A percentile compares a stretch with the other conserved stretches of the same genome.
Evolutionary conservation across 2,329 filamentous ascomycete species (phyloP).

Genomic region (Dactylonectria estremocensis): DNA sequence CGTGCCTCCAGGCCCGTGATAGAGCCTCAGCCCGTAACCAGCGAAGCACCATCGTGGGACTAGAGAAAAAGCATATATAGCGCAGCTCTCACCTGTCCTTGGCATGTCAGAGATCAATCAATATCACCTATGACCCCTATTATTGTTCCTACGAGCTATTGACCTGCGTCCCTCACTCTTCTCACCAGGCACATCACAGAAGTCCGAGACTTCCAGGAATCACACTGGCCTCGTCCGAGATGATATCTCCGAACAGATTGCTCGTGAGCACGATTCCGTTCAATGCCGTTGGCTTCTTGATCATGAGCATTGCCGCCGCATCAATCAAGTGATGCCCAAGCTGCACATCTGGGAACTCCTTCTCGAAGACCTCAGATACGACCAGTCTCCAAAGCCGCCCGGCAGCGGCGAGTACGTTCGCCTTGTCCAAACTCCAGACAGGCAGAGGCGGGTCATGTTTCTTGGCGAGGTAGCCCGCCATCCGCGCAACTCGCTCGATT

Average conservation of each 20-base stretch:
- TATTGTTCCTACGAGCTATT: too few relatives aligned
- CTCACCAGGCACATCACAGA: too few relatives aligned
- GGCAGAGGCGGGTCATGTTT: constrained; percentile 68
- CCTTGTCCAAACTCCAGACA: constrained; percentile 45
- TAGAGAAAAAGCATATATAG: too few relatives aligned
- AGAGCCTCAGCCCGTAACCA: too few relatives aligned
- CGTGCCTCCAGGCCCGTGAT: too few relatives aligned
- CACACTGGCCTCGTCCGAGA: constrained; percentile 44
- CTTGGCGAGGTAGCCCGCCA: constrained; percentile 77
- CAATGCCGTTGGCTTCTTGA: constrained; percentile 33
- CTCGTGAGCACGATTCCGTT: constrained; percentile 46
- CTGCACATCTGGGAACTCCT: constrained; percentile 40
- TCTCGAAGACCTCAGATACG: constrained; percentile 31
- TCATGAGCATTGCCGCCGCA: constrained; percentile 40
- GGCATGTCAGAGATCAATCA: too few relatives aligned
- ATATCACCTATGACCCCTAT: too few relatives aligned
- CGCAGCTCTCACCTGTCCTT: too few relatives aligned
- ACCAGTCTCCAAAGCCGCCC: constrained; percentile 41
- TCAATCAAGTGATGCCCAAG: constrained; percentile 43
- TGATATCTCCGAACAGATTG: constrained; percentile 48
- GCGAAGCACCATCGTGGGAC: too few relatives aligned
- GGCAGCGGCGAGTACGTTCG: constrained; percentile 45
- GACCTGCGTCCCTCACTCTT: too few relatives aligned
- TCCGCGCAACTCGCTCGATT: constrained; percentile 79
- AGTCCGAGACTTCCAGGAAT: constrained; percentile 11